phyloP scores from a whole-genome alignment of 2,329 filamentous ascomycete genomes.

The Zasmidium citrigriseum region DNA sequence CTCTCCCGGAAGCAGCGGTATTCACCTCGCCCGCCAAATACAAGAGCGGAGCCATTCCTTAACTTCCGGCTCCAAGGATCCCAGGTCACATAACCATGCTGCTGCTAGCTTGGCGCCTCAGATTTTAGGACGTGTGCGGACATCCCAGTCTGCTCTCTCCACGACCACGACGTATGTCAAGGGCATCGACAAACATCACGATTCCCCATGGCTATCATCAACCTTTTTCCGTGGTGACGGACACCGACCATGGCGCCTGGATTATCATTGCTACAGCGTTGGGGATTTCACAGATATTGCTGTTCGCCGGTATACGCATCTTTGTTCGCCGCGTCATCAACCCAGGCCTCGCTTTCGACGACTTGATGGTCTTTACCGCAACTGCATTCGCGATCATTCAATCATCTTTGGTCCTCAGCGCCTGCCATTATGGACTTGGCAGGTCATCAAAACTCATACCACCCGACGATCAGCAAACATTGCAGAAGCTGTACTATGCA shows the following conservation, averaged over 20 bases:
- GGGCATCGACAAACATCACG: background rate
- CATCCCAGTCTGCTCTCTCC: background rate
- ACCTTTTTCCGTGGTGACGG: conserved; percentile 10
- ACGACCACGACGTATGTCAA: background rate
- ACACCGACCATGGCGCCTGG: conserved; percentile 18
- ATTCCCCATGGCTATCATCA: conserved; percentile 10
- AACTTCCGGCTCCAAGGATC: background rate
- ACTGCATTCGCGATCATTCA: conserved; percentile 10
- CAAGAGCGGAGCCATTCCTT: too few relatives aligned
- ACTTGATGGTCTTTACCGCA: conserved; percentile 6
- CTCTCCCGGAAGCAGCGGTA: background rate
- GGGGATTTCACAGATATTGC: conserved; percentile 9
- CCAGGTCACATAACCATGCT: background rate
- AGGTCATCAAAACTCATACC: conserved; percentile 5
- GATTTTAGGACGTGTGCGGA: background rate
- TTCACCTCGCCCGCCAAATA: too few relatives aligned
- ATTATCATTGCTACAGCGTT: conserved; percentile 19
- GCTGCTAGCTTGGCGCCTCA: background rate
- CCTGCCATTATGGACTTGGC: conserved; percentile 11
- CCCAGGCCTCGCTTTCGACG: conserved; percentile 11
- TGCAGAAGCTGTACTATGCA: conserved; percentile 19
- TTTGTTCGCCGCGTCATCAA: conserved; percentile 13
- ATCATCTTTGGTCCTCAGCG: conserved; percentile 8
- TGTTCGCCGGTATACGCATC: conserved; percentile 10
- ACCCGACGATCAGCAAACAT: background rate